These are phyloP conservation scores for Aspergillus arachidicola DNA, from an alignment of 2,329 filamentous ascomycete species.

Conservation along the genomic window DNA sequence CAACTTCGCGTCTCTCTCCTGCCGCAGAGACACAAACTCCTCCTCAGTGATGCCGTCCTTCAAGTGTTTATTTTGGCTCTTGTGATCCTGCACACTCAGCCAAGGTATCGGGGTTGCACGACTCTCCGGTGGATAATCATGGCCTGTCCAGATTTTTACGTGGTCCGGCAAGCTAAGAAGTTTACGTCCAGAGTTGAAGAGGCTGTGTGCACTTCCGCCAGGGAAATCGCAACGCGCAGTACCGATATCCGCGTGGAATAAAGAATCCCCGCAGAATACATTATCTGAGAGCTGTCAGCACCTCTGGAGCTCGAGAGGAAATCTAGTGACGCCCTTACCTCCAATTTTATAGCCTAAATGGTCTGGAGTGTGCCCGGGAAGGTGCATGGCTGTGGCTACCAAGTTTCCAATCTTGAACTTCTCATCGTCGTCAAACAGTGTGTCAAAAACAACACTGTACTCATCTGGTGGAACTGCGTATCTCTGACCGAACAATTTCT, in stretches of 20 bases:
- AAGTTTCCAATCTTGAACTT: slow-evolving; percentile 56
- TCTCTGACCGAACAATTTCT: slow-evolving; percentile 53
- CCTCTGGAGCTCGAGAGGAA: too few relatives aligned
- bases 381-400: slow-evolving; percentile 54
- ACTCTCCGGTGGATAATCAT: slow-evolving; percentile 54
- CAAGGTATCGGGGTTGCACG: slow-evolving; percentile 42
- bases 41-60: slow-evolving; percentile 44
- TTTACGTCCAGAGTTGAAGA: slow-evolving; percentile 50
- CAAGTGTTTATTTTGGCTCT: slow-evolving; percentile 53
- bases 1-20: slow-evolving; percentile 48
- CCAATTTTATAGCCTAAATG: slow-evolving; percentile 64
- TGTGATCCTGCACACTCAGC: slow-evolving; percentile 52
- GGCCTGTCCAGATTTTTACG: slow-evolving; percentile 56
- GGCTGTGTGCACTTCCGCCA: slow-evolving; percentile 48
- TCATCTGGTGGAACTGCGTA: slow-evolving; percentile 54
- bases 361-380: slow-evolving; percentile 66
- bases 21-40: slow-evolving; percentile 50
- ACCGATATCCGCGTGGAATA: slow-evolving; percentile 57
- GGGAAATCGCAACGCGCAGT: slow-evolving; percentile 60
- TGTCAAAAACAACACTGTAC: slow-evolving; percentile 54
- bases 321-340: slow-evolving; percentile 20
- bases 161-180: slow-evolving; percentile 49
- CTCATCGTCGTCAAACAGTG: slow-evolving; percentile 59
- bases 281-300: slow-evolving; percentile 36
- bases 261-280: slow-evolving; percentile 57